phyloP scores from a whole-genome alignment of 257 asterid species.

The Nicotiana obtusifolia region DNA sequence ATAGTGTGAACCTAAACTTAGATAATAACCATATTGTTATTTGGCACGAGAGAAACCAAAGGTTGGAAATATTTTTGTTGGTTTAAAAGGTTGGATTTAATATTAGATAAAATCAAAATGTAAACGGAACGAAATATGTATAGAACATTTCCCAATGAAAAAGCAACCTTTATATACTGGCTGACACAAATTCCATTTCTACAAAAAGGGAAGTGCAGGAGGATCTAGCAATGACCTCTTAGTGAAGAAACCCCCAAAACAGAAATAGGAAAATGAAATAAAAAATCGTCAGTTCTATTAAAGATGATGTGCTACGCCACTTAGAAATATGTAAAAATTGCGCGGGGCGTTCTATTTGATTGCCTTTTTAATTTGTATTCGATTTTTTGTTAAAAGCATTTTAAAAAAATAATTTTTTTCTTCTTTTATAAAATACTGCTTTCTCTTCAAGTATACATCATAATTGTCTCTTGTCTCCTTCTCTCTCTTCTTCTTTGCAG shows the following conservation, averaged over 20 bases:
- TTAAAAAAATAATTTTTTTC: too few species aligned
- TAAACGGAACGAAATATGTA: background rate
- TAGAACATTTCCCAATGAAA: background rate
- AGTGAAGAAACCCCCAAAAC: background rate
- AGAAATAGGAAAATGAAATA: background rate
- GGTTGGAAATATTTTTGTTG: background rate
- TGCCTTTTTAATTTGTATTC: too few species aligned
- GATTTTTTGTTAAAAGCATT: too few species aligned
- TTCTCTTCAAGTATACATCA: too few species aligned
- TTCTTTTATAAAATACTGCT: too few species aligned
- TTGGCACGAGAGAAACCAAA: background rate
- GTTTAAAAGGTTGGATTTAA: background rate
- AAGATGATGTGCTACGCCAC: background rate
- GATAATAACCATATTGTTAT: background rate
- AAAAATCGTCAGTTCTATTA: background rate
- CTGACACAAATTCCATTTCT: constrained; percentile 24
- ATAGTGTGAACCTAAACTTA: background rate
- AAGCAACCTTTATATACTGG: constrained; percentile 8
- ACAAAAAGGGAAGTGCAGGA: background rate
- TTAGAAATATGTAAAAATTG: too few species aligned
- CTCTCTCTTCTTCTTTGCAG: too few species aligned
- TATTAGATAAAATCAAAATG: background rate
- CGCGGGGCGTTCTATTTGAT: too few species aligned
- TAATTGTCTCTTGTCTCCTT: too few species aligned
- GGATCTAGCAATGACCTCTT: background rate